phyloP scores from a whole-genome alignment of 305 asterid species.

The Fraxinus paxiana region DNA sequence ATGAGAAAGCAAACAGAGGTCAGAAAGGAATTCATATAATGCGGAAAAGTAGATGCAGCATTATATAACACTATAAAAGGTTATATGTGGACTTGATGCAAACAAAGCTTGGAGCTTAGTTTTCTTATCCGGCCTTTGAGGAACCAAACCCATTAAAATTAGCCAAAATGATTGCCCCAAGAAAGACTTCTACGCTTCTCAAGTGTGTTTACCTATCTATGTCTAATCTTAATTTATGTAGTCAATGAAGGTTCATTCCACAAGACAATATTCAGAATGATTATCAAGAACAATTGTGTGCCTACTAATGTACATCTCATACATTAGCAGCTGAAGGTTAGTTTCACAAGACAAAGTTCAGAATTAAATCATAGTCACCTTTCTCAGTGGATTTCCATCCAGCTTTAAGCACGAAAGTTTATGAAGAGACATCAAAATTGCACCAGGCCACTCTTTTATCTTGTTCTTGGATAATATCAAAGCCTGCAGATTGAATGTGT shows the following conservation, averaged over 20 bases:
- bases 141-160: constrained; percentile 12
- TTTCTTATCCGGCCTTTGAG: constrained; percentile 12
- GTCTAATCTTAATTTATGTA: neutral
- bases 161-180: neutral
- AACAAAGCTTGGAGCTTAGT: neutral
- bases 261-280: neutral
- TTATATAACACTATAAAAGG: neutral
- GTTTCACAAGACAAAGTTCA: neutral
- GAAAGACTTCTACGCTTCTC: constrained; percentile 11
- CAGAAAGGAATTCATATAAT: constrained; percentile 15
- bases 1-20: constrained; percentile 16
- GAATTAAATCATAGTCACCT: constrained; percentile 44
- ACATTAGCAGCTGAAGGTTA: neutral
- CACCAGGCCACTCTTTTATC: constrained; percentile 85
- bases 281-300: neutral
- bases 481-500: constrained; percentile 42
- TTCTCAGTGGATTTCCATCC: constrained; percentile 71
- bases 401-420: constrained; percentile 83
- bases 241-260: neutral
- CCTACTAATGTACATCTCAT: neutral
- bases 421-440: constrained; percentile 58
- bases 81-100: constrained; percentile 9
- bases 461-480: constrained; percentile 84
- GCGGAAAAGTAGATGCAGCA: constrained; percentile 14
- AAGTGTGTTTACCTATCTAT: neutral